Base-by-base conservation (phyloP, 2,329 filamentous ascomycete species). In the Botrytis cinerea region DNA sequence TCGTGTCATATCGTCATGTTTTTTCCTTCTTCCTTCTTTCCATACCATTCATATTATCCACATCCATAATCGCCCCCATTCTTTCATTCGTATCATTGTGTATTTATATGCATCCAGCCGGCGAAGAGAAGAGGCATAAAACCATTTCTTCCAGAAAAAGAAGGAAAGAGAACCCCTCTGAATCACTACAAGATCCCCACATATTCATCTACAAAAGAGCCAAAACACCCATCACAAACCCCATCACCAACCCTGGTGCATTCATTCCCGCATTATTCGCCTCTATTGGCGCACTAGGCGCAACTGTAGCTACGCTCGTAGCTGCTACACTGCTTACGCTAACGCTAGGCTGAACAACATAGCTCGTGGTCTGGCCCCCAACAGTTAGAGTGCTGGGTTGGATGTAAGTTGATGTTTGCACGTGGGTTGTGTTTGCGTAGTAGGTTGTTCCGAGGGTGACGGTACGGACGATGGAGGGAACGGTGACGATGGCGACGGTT, bases 191-290 rank as follows among this genome's bases (percentile, higher is more conserved):
- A 14, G 28, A 40, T 10, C 20, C 22, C 43, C 45, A 67, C 32
- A 14, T 20, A 63, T 25, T 14, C 64, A n/a, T 64, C 60, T 71
- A 71, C 43, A n/a, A n/a, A 51, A 71, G 54, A 9, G 77, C 80
- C 38, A 81, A 64, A 45, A 81, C 45, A 60, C 76, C 80, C 73
- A 81, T 76, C 22, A 75, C 78, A 22, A 76, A 76, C 25, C 75
- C 75, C 35, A 76, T 76, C 28, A 77, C 63, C 4, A 80, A 79
- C 32, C 72, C 75, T 25, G 22, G 60, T 4, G 25, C 22, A 57
- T 80, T 79, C 12, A 72, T 77, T 2, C 73, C 73, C 38, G 79
- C 80, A 32, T 71, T 74, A 43, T 76, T 76, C 18, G 68, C 64
- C 35, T 79, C 76, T 10, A 75, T 32, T n/a, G 78, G 75, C 22